Conservation (phyloP, 2,329 filamentous ascomycete species). For the Dactylellina drechsleri region DNA sequence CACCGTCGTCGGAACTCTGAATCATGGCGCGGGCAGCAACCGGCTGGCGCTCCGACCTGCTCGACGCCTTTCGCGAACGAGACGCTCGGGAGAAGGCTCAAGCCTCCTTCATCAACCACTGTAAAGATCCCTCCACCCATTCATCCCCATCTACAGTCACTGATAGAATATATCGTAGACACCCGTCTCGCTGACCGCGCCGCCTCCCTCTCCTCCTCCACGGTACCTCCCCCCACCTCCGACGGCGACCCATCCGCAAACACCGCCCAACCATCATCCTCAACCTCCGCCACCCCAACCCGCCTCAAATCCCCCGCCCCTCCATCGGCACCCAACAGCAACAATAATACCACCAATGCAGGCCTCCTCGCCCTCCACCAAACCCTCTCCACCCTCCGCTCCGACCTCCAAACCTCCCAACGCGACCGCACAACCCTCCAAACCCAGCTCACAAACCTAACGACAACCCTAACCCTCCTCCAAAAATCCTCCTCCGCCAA, state of each 20-base stretch:
- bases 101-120: conserved; percentile 55
- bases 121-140: conserved; percentile 18
- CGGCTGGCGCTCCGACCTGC: conserved; percentile 55
- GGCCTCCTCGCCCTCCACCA: conserved; percentile 57
- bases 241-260: background rate
- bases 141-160: background rate
- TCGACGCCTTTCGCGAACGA: conserved; percentile 55
- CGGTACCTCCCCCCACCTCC: conserved; percentile 58
- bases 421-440: conserved; percentile 54
- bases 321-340: conserved; percentile 2
- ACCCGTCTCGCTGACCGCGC: conserved; percentile 75
- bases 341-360: background rate
- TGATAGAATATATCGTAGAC: conserved; percentile 64
- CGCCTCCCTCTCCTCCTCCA: conserved; percentile 71
- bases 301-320: conserved; percentile 65
- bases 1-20: background rate
- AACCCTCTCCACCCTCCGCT: conserved; percentile 56
- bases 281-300: conserved; percentile 68
- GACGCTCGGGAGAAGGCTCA: conserved; percentile 57
- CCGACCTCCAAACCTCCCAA: conserved; percentile 58
- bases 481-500: conserved; percentile 67
- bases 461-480: conserved; percentile 66
- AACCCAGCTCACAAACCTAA: conserved; percentile 43
- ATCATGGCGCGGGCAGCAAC: conserved; percentile 23
- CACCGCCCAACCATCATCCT: conserved; percentile 12